phyloP scores from a whole-genome alignment of 208 protist genomes.

The Wallacemonas sp. region DNA sequence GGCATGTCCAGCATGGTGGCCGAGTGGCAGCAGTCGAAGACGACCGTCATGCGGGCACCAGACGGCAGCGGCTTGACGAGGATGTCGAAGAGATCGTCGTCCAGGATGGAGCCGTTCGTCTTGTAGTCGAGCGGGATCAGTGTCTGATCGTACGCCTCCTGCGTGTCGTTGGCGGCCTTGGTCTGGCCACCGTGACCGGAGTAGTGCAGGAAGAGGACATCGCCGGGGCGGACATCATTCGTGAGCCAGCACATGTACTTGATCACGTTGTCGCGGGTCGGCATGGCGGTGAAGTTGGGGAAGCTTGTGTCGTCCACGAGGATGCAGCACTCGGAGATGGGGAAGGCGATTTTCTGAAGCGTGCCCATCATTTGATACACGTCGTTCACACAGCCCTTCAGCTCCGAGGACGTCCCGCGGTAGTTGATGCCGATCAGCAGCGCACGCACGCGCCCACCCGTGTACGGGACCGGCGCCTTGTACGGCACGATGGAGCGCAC shows the following conservation, averaged over 20 bases:
- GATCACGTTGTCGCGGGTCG: slow-evolving; percentile 84
- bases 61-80: slow-evolving; percentile 71
- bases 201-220: slow-evolving; percentile 92
- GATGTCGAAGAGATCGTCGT: slow-evolving; percentile 89
- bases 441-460: slow-evolving; percentile 79
- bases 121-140: slow-evolving; percentile 84
- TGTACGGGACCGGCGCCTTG: slow-evolving; percentile 69
- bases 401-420: slow-evolving; percentile 52
- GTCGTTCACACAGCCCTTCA: slow-evolving; percentile 90
- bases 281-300: slow-evolving; percentile 68
- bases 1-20: slow-evolving; percentile 90
- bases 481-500: slow-evolving; percentile 77
- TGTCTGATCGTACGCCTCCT: slow-evolving; percentile 84
- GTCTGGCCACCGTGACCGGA: slow-evolving; percentile 88
- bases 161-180: slow-evolving; percentile 39
- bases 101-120: slow-evolving; percentile 68
- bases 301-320: slow-evolving; percentile 82
- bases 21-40: slow-evolving; percentile 95
- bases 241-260: slow-evolving; percentile 88
- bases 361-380: slow-evolving; percentile 76
- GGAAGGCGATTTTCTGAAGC: slow-evolving; percentile 80
- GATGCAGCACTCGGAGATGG: slow-evolving; percentile 82
- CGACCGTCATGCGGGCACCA: slow-evolving; percentile 85
- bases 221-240: slow-evolving; percentile 70
- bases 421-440: slow-evolving; percentile 94